A percentile compares a stretch with the other conserved stretches of the same genome.
Conservation (phyloP, 768 basidiomycete genomes). For the Boletus tomentosulus region DNA sequence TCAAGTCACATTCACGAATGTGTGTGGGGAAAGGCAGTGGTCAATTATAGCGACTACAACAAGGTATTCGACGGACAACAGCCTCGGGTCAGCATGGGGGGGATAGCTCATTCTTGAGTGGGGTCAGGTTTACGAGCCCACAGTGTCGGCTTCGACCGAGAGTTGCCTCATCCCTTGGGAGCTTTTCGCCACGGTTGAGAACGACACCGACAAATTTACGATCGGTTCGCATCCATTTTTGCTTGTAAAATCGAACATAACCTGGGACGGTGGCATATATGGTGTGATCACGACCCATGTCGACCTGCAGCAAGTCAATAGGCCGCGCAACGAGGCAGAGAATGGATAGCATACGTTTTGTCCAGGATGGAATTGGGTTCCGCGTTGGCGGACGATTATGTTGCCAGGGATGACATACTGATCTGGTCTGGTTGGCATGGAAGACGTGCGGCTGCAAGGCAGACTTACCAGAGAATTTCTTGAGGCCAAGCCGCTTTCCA, state of each 20-base stretch:
- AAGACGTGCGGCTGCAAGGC: background rate
- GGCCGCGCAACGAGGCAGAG: background rate
- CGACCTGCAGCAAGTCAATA: conserved; percentile 52
- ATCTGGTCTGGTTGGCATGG: conserved; percentile 45
- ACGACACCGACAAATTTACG: conserved; percentile 84
- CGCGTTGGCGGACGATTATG: conserved; percentile 94
- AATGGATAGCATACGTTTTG: conserved; percentile 67
- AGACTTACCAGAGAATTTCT: conserved; percentile 86
- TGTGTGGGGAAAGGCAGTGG: background rate
- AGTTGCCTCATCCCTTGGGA: conserved; percentile 75
- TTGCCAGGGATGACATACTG: conserved; percentile 91
- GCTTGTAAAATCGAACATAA: conserved; percentile 90
- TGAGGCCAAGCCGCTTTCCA: conserved; percentile 90
- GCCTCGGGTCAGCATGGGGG: conserved; percentile 9
- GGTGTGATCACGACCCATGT: conserved; percentile 92
- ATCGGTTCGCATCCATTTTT: conserved; percentile 67
- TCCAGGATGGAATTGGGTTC: conserved; percentile 88
- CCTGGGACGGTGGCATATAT: conserved; percentile 88
- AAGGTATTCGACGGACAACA: conserved; percentile 6
- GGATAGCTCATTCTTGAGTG: conserved; percentile 16
- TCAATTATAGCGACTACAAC: conserved; percentile 22
- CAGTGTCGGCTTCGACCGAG: conserved; percentile 84
- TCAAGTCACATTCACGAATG: background rate
- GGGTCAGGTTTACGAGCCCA: conserved; percentile 65
- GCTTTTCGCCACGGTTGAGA: conserved; percentile 71